Percentiles rank a stretch among this genome's conserved stretches.
phyloP scores from a whole-genome alignment of 2,329 filamentous ascomycete species.

The Rutstroemia sydowiana region DNA sequence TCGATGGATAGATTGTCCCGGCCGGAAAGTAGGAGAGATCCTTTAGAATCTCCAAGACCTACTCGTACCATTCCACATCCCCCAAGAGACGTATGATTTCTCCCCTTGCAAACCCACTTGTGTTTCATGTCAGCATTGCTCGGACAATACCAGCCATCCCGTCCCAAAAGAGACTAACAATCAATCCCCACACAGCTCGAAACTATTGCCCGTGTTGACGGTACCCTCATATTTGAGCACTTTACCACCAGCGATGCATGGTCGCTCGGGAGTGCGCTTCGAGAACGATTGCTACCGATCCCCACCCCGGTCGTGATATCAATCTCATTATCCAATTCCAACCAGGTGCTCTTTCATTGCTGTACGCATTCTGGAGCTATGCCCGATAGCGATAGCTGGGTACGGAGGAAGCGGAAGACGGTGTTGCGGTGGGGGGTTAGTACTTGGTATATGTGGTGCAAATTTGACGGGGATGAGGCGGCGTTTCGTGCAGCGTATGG shows the following conservation, averaged over 20 bases:
- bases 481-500: slow-evolving; percentile 59
- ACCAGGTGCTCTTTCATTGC: slow-evolving; percentile 62
- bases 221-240: slow-evolving; percentile 26
- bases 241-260: slow-evolving; percentile 61
- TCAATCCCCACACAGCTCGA: slow-evolving; percentile 22
- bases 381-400: slow-evolving; percentile 67
- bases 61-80: slow-evolving; percentile 7
- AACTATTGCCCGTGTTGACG: slow-evolving; percentile 26
- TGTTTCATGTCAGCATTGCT: background rate
- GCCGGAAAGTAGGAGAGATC: background rate
- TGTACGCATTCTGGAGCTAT: slow-evolving; percentile 58
- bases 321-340: slow-evolving; percentile 51
- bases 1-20: background rate
- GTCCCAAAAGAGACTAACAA: background rate
- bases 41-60: slow-evolving; percentile 5
- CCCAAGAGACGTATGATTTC: slow-evolving; percentile 4
- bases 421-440: slow-evolving; percentile 64
- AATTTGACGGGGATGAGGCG: slow-evolving; percentile 56
- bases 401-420: slow-evolving; percentile 61
- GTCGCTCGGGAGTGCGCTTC: slow-evolving; percentile 56
- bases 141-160: no score
- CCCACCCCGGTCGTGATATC: slow-evolving; percentile 52
- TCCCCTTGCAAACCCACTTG: background rate
- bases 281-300: slow-evolving; percentile 52
- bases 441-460: slow-evolving; percentile 65